Percentiles rank a stretch among this genome's conserved stretches.
These are phyloP conservation scores for Leccinum uliginosum DNA, from an alignment of 768 basidiomycete genomes.

Conservation along the genomic window DNA sequence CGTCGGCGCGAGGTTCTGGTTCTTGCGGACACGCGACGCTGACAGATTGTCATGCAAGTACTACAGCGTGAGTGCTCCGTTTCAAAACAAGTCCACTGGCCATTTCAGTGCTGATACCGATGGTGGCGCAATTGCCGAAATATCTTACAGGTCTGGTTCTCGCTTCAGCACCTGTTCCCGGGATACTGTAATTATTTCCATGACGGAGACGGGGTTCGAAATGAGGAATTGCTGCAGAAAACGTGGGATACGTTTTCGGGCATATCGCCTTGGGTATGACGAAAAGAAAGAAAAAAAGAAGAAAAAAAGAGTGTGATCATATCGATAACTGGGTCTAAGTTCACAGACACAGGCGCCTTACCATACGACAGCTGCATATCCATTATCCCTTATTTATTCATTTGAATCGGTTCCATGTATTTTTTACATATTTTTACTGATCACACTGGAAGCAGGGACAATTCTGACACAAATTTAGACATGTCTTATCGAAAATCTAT, in stretches of 20 bases:
- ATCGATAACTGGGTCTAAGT: not conserved
- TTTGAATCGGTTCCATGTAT: not conserved
- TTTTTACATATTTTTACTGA: not conserved
- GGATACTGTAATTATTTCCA: slow-evolving; percentile 35
- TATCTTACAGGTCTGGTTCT: slow-evolving; percentile 32
- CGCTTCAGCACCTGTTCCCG: slow-evolving; percentile 31
- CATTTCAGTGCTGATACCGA: not conserved
- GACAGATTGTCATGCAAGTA: slow-evolving; percentile 35
- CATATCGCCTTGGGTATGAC: not conserved
- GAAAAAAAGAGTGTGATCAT: not conserved
- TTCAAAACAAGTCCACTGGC: not conserved
- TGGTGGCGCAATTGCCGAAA: not conserved
- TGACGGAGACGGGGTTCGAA: slow-evolving; percentile 3
- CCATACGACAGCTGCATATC: not conserved
- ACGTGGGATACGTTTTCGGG: slow-evolving; percentile 18
- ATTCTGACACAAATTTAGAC: not conserved
- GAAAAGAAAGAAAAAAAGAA: slow-evolving; percentile 2
- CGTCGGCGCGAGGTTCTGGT: slow-evolving; percentile 34
- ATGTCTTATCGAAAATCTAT: not conserved
- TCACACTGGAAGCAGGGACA: not conserved
- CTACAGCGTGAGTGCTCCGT: slow-evolving; percentile 31
- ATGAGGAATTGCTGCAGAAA: slow-evolving; percentile 17
- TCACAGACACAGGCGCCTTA: not conserved
- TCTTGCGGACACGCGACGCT: slow-evolving; percentile 22
- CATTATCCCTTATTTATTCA: not conserved